Conservation (phyloP, 176 grass and related monocot genomes). For the Aegilops longissima region DNA sequence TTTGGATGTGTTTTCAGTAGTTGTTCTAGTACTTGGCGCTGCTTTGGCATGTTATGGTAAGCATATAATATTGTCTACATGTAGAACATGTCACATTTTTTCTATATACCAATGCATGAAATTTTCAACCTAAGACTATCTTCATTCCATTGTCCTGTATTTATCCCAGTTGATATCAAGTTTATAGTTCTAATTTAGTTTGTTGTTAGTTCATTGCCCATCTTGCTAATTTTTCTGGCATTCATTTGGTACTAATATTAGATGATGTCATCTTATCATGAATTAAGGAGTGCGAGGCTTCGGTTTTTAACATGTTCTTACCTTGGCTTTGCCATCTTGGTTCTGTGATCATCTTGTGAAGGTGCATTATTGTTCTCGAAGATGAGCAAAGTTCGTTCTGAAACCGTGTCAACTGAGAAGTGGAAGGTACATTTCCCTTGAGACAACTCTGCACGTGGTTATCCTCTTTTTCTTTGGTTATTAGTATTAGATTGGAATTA, state of each 20-base stretch:
- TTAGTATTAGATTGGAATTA: not conserved
- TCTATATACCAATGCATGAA: conserved; percentile 16
- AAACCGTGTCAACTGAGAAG: conserved; percentile 92
- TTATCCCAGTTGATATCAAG: conserved; percentile 16
- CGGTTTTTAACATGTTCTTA: conserved; percentile 3
- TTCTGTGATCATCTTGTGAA: conserved; percentile 44
- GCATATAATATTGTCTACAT: conserved; percentile 28
- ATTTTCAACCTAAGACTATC: conserved; percentile 4
- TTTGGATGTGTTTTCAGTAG: conserved; percentile 90
- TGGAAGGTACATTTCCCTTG: conserved; percentile 79
- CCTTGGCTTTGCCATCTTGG: conserved; percentile 19
- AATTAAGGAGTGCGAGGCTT: not conserved
- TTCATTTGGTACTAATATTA: not conserved
- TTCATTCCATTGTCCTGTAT: conserved; percentile 21
- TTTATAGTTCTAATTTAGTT: conserved; percentile 15
- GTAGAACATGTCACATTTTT: not conserved
- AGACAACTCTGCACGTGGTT: not conserved
- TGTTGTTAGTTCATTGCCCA: not conserved
- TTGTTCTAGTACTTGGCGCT: conserved; percentile 68
- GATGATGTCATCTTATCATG: conserved; percentile 24
- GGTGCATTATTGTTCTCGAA: conserved; percentile 86
- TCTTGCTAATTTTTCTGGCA: conserved; percentile 8
- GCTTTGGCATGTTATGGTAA: conserved; percentile 94
- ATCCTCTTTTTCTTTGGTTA: not conserved
- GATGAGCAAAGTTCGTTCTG: conserved; percentile 97